Base-by-base conservation (phyloP, 2,329 filamentous ascomycete species). In the Chalaropsis thielavioides region DNA sequence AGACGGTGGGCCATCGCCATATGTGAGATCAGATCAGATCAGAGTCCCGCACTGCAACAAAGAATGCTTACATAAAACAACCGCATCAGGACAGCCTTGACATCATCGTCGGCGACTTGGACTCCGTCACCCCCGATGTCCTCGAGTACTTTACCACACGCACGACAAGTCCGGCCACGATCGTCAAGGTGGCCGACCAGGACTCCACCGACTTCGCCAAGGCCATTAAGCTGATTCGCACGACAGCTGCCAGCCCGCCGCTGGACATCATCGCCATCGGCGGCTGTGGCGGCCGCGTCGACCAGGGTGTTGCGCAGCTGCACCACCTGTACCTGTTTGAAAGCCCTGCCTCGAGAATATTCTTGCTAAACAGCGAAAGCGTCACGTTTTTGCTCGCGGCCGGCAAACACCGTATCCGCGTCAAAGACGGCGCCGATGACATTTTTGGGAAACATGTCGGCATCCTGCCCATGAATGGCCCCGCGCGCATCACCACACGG, bases 121-220 rank as follows among this genome's bases (percentile, higher is more conserved):
- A 99, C 76, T 96, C 92, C 3, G 77, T 97, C 19, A 76, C 76
- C 2, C 77, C 83, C 10, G 75, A 82, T 13, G 81, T 88, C 11
- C 79, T 80, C 63, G 71, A 79, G n/a, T 87, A 88, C 74, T 95
- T 92, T 22, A 78, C 81, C 41, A 76, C 78, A 24, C 78, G 80
- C 63, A 73, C 72, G 17, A 17, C 41, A 2, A 72, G 64, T 22
- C 74, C 72, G 74, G 78, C 90, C 1, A 72, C 79, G 13, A 79
- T 97, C 63, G 80, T 90, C 68, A 77, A 84, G 70, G 85, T 92
- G 68, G 73, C 79, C n/a, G 89, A 95, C 72, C 90, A 97, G 74
- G n/a, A 95, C 70, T 88, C 86, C 22, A 96, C 94, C 35, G 94
- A 99, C 74, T 96, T 97, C 70, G 86, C 83, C 70, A 99, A 99